Evolutionary conservation across 768 basidiomycete genomes (phyloP).

Genomic region (Exsudoporus frostii): DNA sequence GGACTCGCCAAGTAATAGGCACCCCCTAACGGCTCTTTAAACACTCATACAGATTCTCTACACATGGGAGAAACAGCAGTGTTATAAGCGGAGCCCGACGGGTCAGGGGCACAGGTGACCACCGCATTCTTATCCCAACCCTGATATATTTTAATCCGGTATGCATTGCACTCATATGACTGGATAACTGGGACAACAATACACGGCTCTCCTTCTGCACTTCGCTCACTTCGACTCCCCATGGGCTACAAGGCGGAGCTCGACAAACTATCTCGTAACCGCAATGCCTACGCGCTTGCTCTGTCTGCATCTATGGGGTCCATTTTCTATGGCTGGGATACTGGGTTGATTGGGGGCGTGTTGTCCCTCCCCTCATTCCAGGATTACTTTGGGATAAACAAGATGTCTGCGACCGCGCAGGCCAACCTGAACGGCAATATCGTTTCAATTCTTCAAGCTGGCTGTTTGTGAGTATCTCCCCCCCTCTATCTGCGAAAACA

Average conservation of each 20-base stretch:
- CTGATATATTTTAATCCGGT: neutral
- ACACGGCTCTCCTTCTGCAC: neutral
- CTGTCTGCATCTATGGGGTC: conserved; percentile 47
- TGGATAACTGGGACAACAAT: neutral
- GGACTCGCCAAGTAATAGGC: neutral
- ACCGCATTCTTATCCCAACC: neutral
- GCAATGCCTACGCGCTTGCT: conserved; percentile 46
- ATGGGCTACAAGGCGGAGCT: conserved; percentile 30
- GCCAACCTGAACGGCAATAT: conserved; percentile 49
- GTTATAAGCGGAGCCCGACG: neutral
- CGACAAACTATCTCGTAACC: conserved; percentile 29
- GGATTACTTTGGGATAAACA: conserved; percentile 45
- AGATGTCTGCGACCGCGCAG: conserved; percentile 33
- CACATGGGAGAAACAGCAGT: neutral
- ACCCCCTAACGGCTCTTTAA: neutral
- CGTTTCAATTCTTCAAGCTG: conserved; percentile 48
- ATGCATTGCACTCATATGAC: neutral
- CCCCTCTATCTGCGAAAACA: neutral
- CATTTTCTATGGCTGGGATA: conserved; percentile 50
- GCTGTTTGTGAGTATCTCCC: conserved; percentile 42
- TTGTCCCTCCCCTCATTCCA: conserved; percentile 46
- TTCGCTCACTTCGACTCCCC: neutral
- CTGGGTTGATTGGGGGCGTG: conserved; percentile 49
- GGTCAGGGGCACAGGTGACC: neutral
- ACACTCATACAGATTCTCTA: neutral